Percentiles rank a stretch among this genome's conserved stretches.
These are phyloP conservation scores for Lasiosphaeria miniovina DNA, from an alignment of 495 filamentous ascomycete species.

Conservation along the genomic window DNA sequence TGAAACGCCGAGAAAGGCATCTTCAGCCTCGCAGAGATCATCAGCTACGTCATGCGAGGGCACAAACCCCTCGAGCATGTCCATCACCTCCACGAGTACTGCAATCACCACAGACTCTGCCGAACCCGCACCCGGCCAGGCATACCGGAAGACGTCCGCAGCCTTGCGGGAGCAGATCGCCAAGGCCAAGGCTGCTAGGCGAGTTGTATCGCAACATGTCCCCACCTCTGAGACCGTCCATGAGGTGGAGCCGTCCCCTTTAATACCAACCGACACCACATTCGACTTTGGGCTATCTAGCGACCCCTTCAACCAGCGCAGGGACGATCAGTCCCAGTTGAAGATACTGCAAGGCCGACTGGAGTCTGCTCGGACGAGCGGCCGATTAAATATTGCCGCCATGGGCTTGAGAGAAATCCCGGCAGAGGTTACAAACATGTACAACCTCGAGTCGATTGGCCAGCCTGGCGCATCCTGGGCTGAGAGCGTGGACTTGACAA, in stretches of 20 bases:
- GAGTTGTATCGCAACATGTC: constrained; percentile 50
- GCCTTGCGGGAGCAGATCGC: constrained; percentile 88
- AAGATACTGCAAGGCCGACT: constrained; percentile 74
- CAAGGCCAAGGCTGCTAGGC: constrained; percentile 83
- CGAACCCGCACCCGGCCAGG: constrained; percentile 33
- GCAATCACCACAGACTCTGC: constrained; percentile 36
- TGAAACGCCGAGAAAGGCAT: constrained; percentile 38
- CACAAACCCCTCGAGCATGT: constrained; percentile 34
- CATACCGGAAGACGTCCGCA: constrained; percentile 65
- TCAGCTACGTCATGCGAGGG: constrained; percentile 49
- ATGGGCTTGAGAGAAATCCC: constrained; percentile 80
- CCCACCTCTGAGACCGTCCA: constrained; percentile 24
- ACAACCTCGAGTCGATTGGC: constrained; percentile 61
- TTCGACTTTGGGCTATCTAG: constrained; percentile 52
- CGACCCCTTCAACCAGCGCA: constrained; percentile 67
- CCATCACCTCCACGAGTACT: constrained; percentile 37
- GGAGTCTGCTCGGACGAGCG: constrained; percentile 70
- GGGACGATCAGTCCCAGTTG: constrained; percentile 55
- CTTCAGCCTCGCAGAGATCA: constrained; percentile 42
- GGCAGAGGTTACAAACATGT: constrained; percentile 85
- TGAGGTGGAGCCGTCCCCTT: constrained; percentile 42
- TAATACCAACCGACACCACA: constrained; percentile 45
- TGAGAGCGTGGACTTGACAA: constrained; percentile 87
- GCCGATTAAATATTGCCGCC: constrained; percentile 84
- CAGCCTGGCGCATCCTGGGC: constrained; percentile 70